These are phyloP conservation scores for Circinella umbellata DNA, from an alignment of 371 early-diverging fungal species.

Conservation along the genomic window DNA sequence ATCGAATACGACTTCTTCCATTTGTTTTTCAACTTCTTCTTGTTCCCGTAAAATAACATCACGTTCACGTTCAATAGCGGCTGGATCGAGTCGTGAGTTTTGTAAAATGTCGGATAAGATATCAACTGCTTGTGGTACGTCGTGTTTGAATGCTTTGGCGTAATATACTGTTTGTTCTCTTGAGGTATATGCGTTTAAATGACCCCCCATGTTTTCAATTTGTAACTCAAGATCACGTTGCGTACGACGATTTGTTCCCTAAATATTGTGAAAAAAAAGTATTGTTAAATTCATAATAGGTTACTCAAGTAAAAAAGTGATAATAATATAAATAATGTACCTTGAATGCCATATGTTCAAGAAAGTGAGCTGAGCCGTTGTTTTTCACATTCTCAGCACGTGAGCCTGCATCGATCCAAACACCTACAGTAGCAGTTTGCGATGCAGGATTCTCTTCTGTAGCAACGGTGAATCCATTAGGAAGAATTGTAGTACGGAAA, in stretches of 20 bases:
- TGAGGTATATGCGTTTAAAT: slow-evolving; percentile 97
- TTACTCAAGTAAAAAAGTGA: no score
- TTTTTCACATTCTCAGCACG: slow-evolving; percentile 88
- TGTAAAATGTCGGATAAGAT: slow-evolving; percentile 95
- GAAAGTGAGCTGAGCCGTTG: slow-evolving; percentile 97
- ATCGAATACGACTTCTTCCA: slow-evolving; percentile 90
- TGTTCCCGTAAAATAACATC: slow-evolving; percentile 95
- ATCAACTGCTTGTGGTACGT: slow-evolving; percentile 88
- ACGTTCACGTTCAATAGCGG: slow-evolving; percentile 90
- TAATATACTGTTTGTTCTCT: slow-evolving; percentile 98
- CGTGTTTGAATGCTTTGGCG: slow-evolving; percentile 90
- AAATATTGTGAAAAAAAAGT: slow-evolving; percentile 3
- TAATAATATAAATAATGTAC: slow-evolving; percentile 42
- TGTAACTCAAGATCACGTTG: slow-evolving; percentile 91
- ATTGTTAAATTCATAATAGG: not conserved
- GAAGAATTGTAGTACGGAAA: slow-evolving; percentile 80
- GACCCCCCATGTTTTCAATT: slow-evolving; percentile 98
- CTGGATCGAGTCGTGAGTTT: slow-evolving; percentile 81
- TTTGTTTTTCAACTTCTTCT: slow-evolving; percentile 94
- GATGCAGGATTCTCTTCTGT: slow-evolving; percentile 91
- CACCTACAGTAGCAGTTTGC: slow-evolving; percentile 97
- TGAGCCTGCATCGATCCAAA: slow-evolving; percentile 98
- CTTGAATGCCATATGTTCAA: slow-evolving; percentile 99
- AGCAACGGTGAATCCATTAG: slow-evolving; percentile 96
- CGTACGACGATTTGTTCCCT: slow-evolving; percentile 87